Conservation (phyloP, 768 basidiomycete genomes). For the Leccinum barrowsii region DNA sequence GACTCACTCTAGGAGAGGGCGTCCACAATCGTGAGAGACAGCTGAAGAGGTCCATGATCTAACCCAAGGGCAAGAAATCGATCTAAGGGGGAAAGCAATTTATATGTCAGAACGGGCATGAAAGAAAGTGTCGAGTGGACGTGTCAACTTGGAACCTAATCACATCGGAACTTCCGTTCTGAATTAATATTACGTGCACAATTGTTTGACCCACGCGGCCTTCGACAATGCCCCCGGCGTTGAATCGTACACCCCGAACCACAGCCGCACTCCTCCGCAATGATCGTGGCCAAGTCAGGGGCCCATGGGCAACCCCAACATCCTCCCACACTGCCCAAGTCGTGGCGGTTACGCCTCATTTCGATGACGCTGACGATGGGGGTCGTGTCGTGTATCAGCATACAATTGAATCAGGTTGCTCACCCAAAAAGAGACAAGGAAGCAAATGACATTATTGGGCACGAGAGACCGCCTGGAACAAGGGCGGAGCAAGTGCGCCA, state of each 20-base stretch:
- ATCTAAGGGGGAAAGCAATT: not conserved
- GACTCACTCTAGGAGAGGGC: conserved; percentile 26
- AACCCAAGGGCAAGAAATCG: conserved; percentile 9
- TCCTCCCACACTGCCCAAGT: not conserved
- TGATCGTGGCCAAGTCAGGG: conserved; percentile 22
- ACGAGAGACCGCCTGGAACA: conserved; percentile 4
- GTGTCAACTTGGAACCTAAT: not conserved
- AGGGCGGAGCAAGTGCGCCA: conserved; percentile 5
- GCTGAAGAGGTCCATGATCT: conserved; percentile 26
- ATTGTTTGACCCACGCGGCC: not conserved
- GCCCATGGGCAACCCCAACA: not conserved
- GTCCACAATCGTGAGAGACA: conserved; percentile 17
- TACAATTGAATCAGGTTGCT: not conserved
- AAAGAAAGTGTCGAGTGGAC: not conserved
- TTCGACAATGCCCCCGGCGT: not conserved
- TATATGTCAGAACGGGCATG: not conserved
- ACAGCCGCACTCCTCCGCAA: conserved; percentile 11
- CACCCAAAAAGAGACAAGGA: conserved; percentile 4
- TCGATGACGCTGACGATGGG: not conserved
- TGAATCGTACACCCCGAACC: not conserved
- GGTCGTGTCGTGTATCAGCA: not conserved
- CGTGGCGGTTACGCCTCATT: not conserved
- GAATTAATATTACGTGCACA: not conserved
- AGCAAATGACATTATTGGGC: conserved; percentile 8
- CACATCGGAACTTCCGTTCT: not conserved